Evolutionary conservation across 208 protist species (phyloP).

Genomic region (Leishmania arabica): DNA sequence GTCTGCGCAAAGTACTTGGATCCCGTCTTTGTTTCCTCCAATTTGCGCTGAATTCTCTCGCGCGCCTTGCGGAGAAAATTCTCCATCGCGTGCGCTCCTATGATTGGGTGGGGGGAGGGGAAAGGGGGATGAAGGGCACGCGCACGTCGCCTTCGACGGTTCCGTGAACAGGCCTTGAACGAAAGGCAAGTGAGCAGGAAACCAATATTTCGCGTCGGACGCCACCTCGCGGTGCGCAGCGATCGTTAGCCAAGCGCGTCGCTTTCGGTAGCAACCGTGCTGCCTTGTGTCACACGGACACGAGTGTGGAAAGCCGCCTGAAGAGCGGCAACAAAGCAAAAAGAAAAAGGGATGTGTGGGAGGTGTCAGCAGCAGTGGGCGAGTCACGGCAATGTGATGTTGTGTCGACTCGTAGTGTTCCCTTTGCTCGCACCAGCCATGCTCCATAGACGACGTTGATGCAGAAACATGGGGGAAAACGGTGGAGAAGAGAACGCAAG

Average conservation of each 20-base stretch:
- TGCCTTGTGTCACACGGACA: neutral
- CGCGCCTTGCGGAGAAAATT: conserved; percentile 68
- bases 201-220: neutral
- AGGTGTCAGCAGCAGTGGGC: neutral
- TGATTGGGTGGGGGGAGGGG: neutral
- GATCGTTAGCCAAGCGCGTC: too few relatives aligned
- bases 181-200: neutral
- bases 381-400: neutral
- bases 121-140: neutral
- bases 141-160: neutral
- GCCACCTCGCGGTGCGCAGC: neutral
- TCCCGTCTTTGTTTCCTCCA: conserved; percentile 52
- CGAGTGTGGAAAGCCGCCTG: neutral
- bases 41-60: conserved; percentile 74
- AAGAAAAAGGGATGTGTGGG: neutral
- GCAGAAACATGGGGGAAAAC: neutral
- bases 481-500: neutral
- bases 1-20: conserved; percentile 79
- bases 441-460: neutral
- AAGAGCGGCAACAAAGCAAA: too few relatives aligned
- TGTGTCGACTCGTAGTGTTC: neutral
- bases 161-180: neutral
- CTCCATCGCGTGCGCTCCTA: conserved; percentile 44
- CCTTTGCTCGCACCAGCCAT: neutral
- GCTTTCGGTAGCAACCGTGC: neutral